Base-by-base conservation (phyloP, 2,329 filamentous ascomycete species). In the Colletotrichum sp. region DNA sequence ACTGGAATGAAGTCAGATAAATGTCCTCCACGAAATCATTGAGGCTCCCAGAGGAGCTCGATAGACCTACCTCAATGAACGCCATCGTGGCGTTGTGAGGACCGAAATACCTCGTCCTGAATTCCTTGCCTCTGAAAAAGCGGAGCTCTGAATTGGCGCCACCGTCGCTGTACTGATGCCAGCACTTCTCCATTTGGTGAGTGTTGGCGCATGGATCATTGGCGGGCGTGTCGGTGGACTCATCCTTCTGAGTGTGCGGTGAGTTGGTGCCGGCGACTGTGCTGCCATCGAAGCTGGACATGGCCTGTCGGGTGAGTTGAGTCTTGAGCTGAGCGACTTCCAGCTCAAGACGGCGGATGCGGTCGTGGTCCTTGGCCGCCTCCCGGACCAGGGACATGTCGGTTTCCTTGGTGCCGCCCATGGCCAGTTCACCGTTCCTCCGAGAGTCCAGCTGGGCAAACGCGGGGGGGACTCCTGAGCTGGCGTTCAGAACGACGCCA, bases 61-160 rank as follows among this genome's bases (percentile, higher is more conserved):
- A 60, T 13, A 18, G 34, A 57, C 71, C 79, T 77, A 88, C 85
- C 75, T 92, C 90, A 66, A 89, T 88, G 79, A 92, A 90, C 13
- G 91, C 90, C 83, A 91, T 89, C 83, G 88, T 92, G 60, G 90
- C 89, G 78, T 91, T 92, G 81, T 92, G 89, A 5, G 90, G 90
- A 3, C 91, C 90, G 79, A 90, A 91, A 80, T 92, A 92, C 77
- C 90, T 87, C 5, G 89, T 91, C 79, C 90, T 89, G 81, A 92
- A 92, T 77, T 90, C 89, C 80, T 91, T 90, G 71, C 90, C 89
- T 34, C 89, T 86, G 82, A 91, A 89, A 83, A 91, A 91, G 69
- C 89, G 88, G 79, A 90, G 85, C 81, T 92, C 90, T 34, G 89
- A 88, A 76, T 87, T 88, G 75, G 90, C 88, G 60, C 85, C 85